Evolutionary conservation across 352 stramenopile species (phyloP).

Genomic region (Globisporangium irregulare): DNA sequence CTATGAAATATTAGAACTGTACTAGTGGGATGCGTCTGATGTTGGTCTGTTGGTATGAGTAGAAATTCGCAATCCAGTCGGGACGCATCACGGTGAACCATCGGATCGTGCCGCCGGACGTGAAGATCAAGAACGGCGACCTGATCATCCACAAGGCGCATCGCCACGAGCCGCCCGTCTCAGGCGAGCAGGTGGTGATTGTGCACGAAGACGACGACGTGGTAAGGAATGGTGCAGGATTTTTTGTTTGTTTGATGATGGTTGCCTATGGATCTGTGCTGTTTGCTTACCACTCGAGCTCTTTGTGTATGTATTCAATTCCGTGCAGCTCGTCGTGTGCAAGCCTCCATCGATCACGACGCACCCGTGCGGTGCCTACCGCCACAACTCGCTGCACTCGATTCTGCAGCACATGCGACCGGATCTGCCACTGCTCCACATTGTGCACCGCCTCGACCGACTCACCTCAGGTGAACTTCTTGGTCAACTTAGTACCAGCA

Average conservation of each 20-base stretch:
- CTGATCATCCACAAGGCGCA: conserved; percentile 94
- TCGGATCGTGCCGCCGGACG: conserved; percentile 67
- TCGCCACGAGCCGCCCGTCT: conserved; percentile 95
- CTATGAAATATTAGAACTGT: background rate
- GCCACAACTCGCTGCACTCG: conserved; percentile 92
- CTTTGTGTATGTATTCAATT: background rate
- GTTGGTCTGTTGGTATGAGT: conserved; percentile 1
- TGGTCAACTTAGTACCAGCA: background rate
- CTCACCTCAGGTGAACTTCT: conserved; percentile 87
- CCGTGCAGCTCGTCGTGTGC: conserved; percentile 70
- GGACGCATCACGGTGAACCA: conserved; percentile 94
- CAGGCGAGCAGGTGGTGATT: conserved; percentile 72
- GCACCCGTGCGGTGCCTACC: conserved; percentile 94
- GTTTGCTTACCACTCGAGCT: background rate
- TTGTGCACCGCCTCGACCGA: conserved; percentile 95
- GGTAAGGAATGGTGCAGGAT: conserved; percentile 5
- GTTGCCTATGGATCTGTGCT: background rate
- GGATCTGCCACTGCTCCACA: conserved; percentile 71
- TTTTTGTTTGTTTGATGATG: background rate
- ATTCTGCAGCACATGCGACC: conserved; percentile 73
- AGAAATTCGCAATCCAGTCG: conserved; percentile 91
- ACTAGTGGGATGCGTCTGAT: background rate
- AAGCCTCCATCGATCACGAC: conserved; percentile 93
- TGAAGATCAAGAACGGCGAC: conserved; percentile 91
- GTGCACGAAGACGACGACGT: conserved; percentile 76